These are phyloP conservation scores for Schizophyllum amplum DNA, from an alignment of 1,284 basidiomycete species.

Conservation along the genomic window DNA sequence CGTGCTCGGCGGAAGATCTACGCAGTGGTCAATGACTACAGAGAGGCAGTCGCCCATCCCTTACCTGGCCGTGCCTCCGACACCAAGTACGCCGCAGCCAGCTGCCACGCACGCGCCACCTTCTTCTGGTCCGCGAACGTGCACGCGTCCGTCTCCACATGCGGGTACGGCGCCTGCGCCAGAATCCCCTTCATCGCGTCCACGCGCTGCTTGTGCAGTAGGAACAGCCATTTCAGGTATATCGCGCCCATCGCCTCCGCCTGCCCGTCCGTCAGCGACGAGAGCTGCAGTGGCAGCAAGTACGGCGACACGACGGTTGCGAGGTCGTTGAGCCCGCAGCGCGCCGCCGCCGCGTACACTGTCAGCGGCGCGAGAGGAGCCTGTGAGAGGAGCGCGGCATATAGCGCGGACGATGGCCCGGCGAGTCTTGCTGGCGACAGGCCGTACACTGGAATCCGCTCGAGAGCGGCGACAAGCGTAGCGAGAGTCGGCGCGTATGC, in stretches of 20 bases:
- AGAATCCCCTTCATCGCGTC: slow-evolving; percentile 19
- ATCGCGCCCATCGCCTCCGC: slow-evolving; percentile 47
- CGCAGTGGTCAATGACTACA: not conserved
- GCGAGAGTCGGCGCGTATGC: not conserved
- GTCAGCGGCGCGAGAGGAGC: slow-evolving; percentile 50
- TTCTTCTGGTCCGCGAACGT: slow-evolving; percentile 16
- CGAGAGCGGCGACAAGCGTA: not conserved
- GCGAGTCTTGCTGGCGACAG: slow-evolving; percentile 19
- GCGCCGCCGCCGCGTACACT: slow-evolving; percentile 51
- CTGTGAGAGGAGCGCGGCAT: slow-evolving; percentile 39
- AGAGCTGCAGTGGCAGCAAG: slow-evolving; percentile 49
- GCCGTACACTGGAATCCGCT: slow-evolving; percentile 20
- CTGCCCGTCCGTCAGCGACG: slow-evolving; percentile 50
- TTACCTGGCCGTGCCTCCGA: not conserved
- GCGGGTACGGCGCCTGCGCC: slow-evolving; percentile 16
- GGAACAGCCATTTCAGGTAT: slow-evolving; percentile 36
- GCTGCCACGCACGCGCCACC: slow-evolving; percentile 17
- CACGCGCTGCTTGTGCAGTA: slow-evolving; percentile 25
- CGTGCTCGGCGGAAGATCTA: not conserved
- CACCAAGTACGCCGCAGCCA: slow-evolving; percentile 15
- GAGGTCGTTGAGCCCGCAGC: slow-evolving; percentile 46
- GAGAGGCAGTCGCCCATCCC: not conserved
- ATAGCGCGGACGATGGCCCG: slow-evolving; percentile 21
- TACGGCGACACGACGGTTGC: slow-evolving; percentile 53
- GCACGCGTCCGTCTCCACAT: slow-evolving; percentile 16